Percentiles rank a stretch among this genome's conserved stretches.
Evolutionary conservation across 176 grass and related monocot species (phyloP).

Genomic region (Poa pratensis): DNA sequence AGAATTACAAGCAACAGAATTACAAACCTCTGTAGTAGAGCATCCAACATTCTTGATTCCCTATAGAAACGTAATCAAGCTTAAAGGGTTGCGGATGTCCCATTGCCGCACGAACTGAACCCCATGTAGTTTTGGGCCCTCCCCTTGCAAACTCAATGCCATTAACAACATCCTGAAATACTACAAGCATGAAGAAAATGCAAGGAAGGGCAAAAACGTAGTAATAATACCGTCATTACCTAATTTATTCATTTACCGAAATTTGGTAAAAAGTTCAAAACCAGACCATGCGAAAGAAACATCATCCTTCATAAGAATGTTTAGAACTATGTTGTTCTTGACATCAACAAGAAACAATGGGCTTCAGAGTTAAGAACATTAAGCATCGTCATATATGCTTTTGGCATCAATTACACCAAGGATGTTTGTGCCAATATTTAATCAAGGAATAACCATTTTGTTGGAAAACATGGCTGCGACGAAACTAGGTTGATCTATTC

Average conservation of each 20-base stretch:
- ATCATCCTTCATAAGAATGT: neutral
- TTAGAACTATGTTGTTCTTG: conserved; percentile 1
- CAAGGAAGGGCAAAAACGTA: neutral
- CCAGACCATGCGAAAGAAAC: neutral
- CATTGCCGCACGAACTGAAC: conserved; percentile 78
- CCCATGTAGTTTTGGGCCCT: conserved; percentile 69
- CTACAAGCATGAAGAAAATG: conserved; percentile 29
- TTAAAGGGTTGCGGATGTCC: conserved; percentile 85
- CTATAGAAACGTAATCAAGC: conserved; percentile 83
- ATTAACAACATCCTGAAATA: conserved; percentile 74
- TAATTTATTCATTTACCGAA: neutral
- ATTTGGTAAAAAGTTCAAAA: neutral
- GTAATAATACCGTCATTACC: neutral
- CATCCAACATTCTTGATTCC: conserved; percentile 88
- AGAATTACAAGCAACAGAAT: neutral
- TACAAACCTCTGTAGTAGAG: conserved; percentile 80
- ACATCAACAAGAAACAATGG: neutral
- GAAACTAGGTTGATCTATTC: neutral
- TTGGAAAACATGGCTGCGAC: neutral
- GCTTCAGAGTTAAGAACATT: neutral
- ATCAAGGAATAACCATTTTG: neutral
- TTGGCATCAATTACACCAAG: neutral
- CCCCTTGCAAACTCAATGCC: conserved; percentile 93
- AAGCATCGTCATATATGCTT: neutral
- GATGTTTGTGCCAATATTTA: neutral